Conservation (phyloP, 2,329 filamentous ascomycete species). For the Xylariaceae sp. region DNA sequence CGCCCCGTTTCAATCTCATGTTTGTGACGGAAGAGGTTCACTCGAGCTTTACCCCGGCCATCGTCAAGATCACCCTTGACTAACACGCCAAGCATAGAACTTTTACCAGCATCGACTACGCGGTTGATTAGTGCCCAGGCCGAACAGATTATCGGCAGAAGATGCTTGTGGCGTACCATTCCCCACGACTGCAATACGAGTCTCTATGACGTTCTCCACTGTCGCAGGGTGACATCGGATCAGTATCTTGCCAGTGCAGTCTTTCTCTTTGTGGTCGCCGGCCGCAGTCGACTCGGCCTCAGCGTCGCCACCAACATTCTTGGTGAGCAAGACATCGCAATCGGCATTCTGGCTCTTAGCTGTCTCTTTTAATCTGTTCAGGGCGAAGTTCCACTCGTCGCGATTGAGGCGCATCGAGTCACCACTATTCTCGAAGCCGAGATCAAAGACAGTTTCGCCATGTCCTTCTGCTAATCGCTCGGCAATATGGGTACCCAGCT, state of each 20-base stretch:
- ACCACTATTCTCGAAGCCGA: slow-evolving; percentile 86
- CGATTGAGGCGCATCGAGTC: slow-evolving; percentile 75
- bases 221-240: slow-evolving; percentile 69
- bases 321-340: slow-evolving; percentile 80
- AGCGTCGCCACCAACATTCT: slow-evolving; percentile 75
- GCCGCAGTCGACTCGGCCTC: slow-evolving; percentile 59
- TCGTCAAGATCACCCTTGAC: slow-evolving; percentile 96
- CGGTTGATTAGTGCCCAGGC: slow-evolving; percentile 2
- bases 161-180: slow-evolving; percentile 59
- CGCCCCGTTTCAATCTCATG: slow-evolving; percentile 95
- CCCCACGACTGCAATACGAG: slow-evolving; percentile 91
- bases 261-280: slow-evolving; percentile 61
- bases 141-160: slow-evolving; percentile 2
- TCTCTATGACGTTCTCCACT: slow-evolving; percentile 89
- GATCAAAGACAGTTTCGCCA: slow-evolving; percentile 85
- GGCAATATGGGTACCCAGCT: slow-evolving; percentile 63
- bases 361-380: slow-evolving; percentile 61
- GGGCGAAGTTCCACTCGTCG: slow-evolving; percentile 70
- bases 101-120: slow-evolving; percentile 91
- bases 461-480: slow-evolving; percentile 75
- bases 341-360: slow-evolving; percentile 66
- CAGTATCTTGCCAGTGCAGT: slow-evolving; percentile 80
- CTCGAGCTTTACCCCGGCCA: slow-evolving; percentile 85
- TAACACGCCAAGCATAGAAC: slow-evolving; percentile 89
- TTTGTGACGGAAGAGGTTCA: slow-evolving; percentile 96